Base-by-base conservation (phyloP, 768 basidiomycete species). In the Russula sp. region DNA sequence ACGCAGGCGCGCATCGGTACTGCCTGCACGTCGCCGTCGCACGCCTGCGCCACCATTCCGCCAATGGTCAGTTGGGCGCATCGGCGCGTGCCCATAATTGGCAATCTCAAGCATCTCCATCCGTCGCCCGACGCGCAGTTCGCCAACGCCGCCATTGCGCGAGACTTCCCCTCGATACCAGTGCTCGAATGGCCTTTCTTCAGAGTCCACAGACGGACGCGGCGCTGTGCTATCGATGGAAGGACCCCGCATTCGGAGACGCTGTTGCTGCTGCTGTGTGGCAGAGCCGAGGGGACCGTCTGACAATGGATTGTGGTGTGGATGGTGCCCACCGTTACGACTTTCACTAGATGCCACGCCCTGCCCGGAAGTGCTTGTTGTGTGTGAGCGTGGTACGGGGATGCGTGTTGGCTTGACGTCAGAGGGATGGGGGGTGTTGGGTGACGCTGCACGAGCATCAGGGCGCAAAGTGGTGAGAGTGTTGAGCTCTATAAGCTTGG, bases 81-180 rank as follows among this genome's bases (percentile, higher is more conserved):
- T 20, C 64, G 51, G 32, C 16, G 42, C 77, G 69, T 93, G 87
- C 1, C 90, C 90, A 67, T 87, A 91, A 73, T 86, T 91, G 54
- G 90, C 90, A 61, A 92, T 92, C 68, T 92, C 88, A 57, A 93
- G 71, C 90, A 93, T 93, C 72, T 93, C 90, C 71, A 85, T 78
- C 60, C 85, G 79, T 67, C 80, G 79, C 2, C 83, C 90, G 2
- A 92, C 84, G 22, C 86, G 80, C 58, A 90, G 75, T 72, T 93
- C 90, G 52, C 90, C 90, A 11, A 93, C 89, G n/a, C 90, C 90
- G 29, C 90, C 90, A 69, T 93, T 93, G 51, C 90, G 80, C 13
- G 90, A 85, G 5, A 90, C 82, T 66, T 93, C 90, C 1, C 90
- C 90, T 52, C 90, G 85, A 70, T 93, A 93, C 90, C 90, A 93